These are phyloP conservation scores for Atractiella rhizophila DNA, from an alignment of 768 basidiomycete genomes.

Conservation along the genomic window DNA sequence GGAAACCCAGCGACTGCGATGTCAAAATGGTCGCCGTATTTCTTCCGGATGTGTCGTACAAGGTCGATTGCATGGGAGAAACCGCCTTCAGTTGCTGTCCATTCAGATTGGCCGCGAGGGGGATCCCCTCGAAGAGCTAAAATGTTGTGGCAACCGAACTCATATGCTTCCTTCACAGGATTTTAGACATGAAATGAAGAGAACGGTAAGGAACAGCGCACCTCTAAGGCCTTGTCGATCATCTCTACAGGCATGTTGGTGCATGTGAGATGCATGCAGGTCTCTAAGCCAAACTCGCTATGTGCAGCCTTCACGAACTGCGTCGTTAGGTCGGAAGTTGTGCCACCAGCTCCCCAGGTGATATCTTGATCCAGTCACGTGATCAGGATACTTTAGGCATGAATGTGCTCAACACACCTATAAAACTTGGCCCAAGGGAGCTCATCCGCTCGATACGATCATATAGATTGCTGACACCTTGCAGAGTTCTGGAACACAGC, in stretches of 20 bases:
- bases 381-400: not conserved
- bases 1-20: conserved; percentile 62
- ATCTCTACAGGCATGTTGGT: conserved; percentile 95
- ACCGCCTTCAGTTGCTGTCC: conserved; percentile 57
- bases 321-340: conserved; percentile 62
- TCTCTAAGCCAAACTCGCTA: conserved; percentile 59
- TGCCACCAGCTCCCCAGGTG: conserved; percentile 94
- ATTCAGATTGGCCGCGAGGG: conserved; percentile 72
- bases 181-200: not conserved
- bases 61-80: conserved; percentile 71
- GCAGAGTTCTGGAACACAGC: conserved; percentile 5
- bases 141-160: conserved; percentile 60
- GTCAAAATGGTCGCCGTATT: conserved; percentile 66
- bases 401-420: conserved; percentile 24
- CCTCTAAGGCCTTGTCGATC: conserved; percentile 69
- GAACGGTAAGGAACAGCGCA: conserved; percentile 7
- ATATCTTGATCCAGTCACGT: conserved; percentile 20
- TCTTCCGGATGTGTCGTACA: conserved; percentile 62
- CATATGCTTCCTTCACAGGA: conserved; percentile 32
- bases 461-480: conserved; percentile 84
- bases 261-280: conserved; percentile 97
- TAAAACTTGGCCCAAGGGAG: conserved; percentile 78
- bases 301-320: conserved; percentile 62
- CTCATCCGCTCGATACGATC: conserved; percentile 99
- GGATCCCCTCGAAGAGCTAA: conserved; percentile 87